Percentiles rank a stretch among this genome's conserved stretches.
Evolutionary conservation across 208 protist species (phyloP).

Genomic region (Giardia duodenalis): DNA sequence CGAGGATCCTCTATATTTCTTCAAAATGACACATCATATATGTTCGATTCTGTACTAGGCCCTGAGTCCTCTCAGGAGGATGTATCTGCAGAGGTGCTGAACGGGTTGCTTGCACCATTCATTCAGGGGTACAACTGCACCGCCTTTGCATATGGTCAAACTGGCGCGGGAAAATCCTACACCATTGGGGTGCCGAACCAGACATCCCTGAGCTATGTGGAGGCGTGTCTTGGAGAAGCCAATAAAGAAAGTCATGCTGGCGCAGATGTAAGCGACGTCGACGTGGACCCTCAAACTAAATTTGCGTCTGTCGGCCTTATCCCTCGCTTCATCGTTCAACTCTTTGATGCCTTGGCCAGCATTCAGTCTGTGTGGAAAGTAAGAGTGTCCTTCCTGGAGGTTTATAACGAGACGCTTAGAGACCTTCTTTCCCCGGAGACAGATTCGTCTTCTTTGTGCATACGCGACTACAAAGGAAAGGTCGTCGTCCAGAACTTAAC

Average conservation of each 20-base stretch:
- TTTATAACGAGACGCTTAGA: slow-evolving; percentile 27
- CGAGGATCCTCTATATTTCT: neutral
- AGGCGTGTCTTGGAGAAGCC: neutral
- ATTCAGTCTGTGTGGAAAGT: neutral
- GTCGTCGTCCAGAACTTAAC: neutral
- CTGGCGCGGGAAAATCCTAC: slow-evolving; percentile 31
- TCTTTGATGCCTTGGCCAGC: neutral
- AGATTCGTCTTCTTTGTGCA: neutral
- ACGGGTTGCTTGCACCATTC: neutral
- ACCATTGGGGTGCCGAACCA: slow-evolving; percentile 12
- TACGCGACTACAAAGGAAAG: neutral
- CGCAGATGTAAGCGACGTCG: no score
- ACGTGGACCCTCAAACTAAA: no score
- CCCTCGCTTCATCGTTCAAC: neutral
- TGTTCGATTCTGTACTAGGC: slow-evolving; percentile 21
- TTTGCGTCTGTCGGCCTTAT: slow-evolving; percentile 26
- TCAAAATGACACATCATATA: neutral
- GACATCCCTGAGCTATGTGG: neutral
- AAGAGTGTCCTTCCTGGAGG: slow-evolving; percentile 1
- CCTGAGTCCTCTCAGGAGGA: neutral
- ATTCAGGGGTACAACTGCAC: slow-evolving; percentile 19
- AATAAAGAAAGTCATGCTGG: no score
- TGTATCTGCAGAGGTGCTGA: neutral
- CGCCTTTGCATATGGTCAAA: slow-evolving; percentile 31
- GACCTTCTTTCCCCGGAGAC: slow-evolving; percentile 25